Evolutionary conservation across 1,284 basidiomycete genomes (phyloP), one percentile per base, ranked within the genome.

Genomic region (Gymnopus androsaceus): DNA sequence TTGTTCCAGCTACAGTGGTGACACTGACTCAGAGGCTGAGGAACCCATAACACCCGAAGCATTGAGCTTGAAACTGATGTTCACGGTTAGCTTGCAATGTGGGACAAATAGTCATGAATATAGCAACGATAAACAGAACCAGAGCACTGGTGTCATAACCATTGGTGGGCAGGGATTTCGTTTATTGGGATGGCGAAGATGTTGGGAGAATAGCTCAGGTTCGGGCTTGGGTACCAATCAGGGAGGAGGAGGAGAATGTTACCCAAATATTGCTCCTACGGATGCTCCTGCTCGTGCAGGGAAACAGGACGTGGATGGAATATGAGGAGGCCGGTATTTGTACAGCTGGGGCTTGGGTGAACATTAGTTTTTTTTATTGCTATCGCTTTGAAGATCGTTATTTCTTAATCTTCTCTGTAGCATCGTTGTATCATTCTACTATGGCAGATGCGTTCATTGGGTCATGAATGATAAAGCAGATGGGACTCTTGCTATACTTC

Each of bases 361-460:
- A 57, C 79, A 80, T 80, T 53, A 34, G 25, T 19, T 38, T 31
- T 50, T 40, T 2, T 9, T 36, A n/a, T 15, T 38, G 5, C 12
- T 7, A 15, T 25, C 15, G 17, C 21, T 15, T 31, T 47, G n/a
- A 25, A 36, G 44, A 28, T 33, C 28, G 37, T 44, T 21, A 31
- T 33, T 45, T 37, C 17, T 38, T n/a, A 31, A 28, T n/a, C 15
- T 41, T 55, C 40, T 37, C 42, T 21, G 23, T 9, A 83, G 82
- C 14, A 79, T 81, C 4, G 57, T 83, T 14, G 72, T 79, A 7
- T 66, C 81, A 19, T 88, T 83, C 66, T 82, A 88, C 67, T 88
- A 80, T 60, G 87, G 87, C 19, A 85, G n/a, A n/a, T n/a, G n/a
- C n/a, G n/a, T n/a, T n/a, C n/a, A n/a, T n/a, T n/a, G n/a, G n/a